These are phyloP conservation scores for Metschnikowia koreensis DNA, from an alignment of 805 yeast species.

Conservation along the genomic window DNA sequence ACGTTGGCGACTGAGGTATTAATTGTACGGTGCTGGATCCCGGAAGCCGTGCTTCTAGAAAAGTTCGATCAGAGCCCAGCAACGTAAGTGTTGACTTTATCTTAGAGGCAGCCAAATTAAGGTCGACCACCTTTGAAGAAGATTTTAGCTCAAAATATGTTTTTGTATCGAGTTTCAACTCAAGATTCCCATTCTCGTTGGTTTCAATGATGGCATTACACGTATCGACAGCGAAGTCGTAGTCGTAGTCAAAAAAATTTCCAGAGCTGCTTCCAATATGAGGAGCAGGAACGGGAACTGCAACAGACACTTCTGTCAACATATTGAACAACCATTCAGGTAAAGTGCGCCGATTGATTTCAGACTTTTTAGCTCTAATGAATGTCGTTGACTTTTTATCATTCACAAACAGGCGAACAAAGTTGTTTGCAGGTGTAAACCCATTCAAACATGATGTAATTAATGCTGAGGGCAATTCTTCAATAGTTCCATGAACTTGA, in stretches of 20 bases:
- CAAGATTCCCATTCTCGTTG: neutral
- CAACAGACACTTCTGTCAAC: conserved; percentile 8
- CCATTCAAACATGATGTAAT: conserved; percentile 22
- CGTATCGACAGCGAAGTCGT: neutral
- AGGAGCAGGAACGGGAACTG: conserved; percentile 1
- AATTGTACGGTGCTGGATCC: neutral
- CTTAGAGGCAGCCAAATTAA: neutral
- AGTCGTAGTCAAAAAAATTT: neutral
- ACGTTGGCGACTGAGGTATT: conserved; percentile 23
- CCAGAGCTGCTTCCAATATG: neutral
- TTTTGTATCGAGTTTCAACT: conserved; percentile 1
- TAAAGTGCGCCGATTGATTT: conserved; percentile 10
- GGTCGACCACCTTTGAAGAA: neutral
- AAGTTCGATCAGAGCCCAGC: neutral
- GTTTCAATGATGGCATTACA: neutral
- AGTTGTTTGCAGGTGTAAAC: conserved; percentile 20
- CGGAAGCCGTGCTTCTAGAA: conserved; percentile 2
- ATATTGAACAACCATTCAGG: conserved; percentile 28
- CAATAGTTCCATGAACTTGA: conserved; percentile 21
- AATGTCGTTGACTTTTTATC: conserved; percentile 14
- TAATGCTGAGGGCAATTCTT: conserved; percentile 16
- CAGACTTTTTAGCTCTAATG: conserved; percentile 17
- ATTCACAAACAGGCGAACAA: conserved; percentile 21
- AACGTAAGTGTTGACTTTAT: neutral
- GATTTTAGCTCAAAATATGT: neutral